Evolutionary conservation across 1,284 basidiomycete genomes (phyloP), one percentile per base, ranked within the genome.

Genomic region (Inonotus obliquus): DNA sequence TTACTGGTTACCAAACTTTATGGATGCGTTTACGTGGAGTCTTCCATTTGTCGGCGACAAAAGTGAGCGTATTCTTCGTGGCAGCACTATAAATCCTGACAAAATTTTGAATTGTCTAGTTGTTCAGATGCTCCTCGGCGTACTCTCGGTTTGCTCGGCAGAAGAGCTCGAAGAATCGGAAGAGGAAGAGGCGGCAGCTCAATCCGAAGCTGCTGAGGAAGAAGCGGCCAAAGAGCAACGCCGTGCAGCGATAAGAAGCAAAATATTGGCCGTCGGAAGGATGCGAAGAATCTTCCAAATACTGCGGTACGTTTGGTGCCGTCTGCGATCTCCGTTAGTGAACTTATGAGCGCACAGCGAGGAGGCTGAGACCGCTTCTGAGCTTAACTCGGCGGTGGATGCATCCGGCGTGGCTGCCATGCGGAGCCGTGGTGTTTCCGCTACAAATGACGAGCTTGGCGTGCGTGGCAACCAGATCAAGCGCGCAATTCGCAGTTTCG

Each of bases 21-120:
- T 98, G 92, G 94, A 99, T 72, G 96, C 93, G 41, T 99, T 99
- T 74, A 98, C 96, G 1, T 99, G 97, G 97, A 94, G 91, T 81
- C 76, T 99, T 67, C 97, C 96, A 0, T 99, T 99, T 72, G 97
- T 99, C 2, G 96, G 96, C 48, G 87, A 94, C 63, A 99, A 99
- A 79, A 98, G 94, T 94, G 71, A 67, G 86, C 81, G 21, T 17
- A 23, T 60, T 56, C 51, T 57, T 14, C 17, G 2, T 44, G 41
- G 17, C 5, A n/a, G 2, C 13, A 39, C 44, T 32, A 21, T 54
- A 47, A 14, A 23, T 19, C 19, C 45, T 13, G 13, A 27, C 11
- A 27, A 57, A 47, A 29, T 17, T 5, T 29, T 57, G 41, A 44
- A 35, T n/a, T 63, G 35, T 44, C 9, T 44, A 95, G 93, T 97